phyloP scores from a whole-genome alignment of 164 flowering plant genomes.

The Protea cynaroides region DNA sequence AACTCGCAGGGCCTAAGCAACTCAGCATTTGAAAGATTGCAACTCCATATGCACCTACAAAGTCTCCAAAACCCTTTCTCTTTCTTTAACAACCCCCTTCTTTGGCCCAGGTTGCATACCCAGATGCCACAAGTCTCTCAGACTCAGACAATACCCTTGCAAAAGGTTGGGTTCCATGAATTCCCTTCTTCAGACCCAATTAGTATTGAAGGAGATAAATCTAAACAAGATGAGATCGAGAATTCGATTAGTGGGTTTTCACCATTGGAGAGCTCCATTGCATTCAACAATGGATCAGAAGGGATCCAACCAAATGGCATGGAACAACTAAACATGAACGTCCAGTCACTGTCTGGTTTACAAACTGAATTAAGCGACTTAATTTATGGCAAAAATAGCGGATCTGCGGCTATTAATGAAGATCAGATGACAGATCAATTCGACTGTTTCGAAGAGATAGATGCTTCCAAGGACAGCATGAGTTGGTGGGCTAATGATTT shows the following conservation, averaged over 20 bases:
- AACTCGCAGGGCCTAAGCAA: constrained; percentile 34
- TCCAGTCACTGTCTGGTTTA: constrained; percentile 20
- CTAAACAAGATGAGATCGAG: constrained; percentile 18
- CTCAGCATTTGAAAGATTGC: constrained; percentile 81
- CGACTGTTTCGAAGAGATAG: constrained; percentile 47
- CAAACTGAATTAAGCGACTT: constrained; percentile 46
- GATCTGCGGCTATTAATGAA: constrained; percentile 17
- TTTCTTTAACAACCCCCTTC: constrained; percentile 41
- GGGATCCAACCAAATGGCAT: constrained; percentile 1
- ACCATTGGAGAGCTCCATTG: constrained; percentile 10
- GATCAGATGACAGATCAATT: constrained; percentile 28
- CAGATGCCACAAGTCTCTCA: constrained; percentile 16
- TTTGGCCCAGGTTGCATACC: constrained; percentile 57
- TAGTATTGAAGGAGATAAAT: constrained; percentile 10
- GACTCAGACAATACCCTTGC: constrained; percentile 10
- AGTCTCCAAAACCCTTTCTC: constrained; percentile 45
- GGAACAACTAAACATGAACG: constrained; percentile 8
- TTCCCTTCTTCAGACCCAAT: constrained; percentile 3
- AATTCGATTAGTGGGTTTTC: constrained; percentile 19
- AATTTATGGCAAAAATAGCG: constrained; percentile 23
- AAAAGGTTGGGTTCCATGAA: constrained; percentile 13
- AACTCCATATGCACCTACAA: constrained; percentile 74
- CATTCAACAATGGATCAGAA: neutral
- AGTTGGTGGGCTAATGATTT: constrained; percentile 55
- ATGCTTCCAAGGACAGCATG: constrained; percentile 27